Conservation (phyloP, 306 rosid genomes). For the Malus sieversii region DNA sequence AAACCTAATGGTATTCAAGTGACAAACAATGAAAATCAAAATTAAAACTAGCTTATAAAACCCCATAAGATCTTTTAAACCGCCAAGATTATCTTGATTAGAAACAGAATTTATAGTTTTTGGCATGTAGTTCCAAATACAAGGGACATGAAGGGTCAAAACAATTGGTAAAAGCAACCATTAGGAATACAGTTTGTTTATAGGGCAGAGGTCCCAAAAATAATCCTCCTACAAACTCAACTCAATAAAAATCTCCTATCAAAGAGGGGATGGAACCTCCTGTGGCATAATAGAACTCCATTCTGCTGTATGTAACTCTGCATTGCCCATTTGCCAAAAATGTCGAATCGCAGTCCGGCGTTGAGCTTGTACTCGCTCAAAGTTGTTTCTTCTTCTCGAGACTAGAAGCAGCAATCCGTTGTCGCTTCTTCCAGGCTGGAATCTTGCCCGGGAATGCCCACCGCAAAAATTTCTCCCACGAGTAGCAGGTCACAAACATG, state of each 20-base stretch:
- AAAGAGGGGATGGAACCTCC: background rate
- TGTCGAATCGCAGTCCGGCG: background rate
- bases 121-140: background rate
- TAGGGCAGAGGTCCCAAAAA: background rate
- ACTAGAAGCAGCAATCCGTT: slow-evolving; percentile 50
- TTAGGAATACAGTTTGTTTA: background rate
- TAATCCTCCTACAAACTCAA: background rate
- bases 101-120: background rate
- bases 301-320: background rate
- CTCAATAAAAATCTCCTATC: background rate
- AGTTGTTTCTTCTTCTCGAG: slow-evolving; percentile 65
- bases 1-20: background rate
- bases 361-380: slow-evolving; percentile 24
- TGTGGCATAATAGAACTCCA: background rate
- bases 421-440: slow-evolving; percentile 86
- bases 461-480: slow-evolving; percentile 83
- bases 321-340: slow-evolving; percentile 2
- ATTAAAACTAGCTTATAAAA: background rate
- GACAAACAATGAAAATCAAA: background rate
- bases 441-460: slow-evolving; percentile 91
- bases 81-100: too few relatives aligned
- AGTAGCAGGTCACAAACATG: slow-evolving; percentile 72
- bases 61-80: background rate
- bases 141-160: background rate
- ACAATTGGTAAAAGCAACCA: background rate